These are phyloP conservation scores for Verticillium tricorpus DNA, from an alignment of 2,329 filamentous ascomycete genomes.

Conservation along the genomic window DNA sequence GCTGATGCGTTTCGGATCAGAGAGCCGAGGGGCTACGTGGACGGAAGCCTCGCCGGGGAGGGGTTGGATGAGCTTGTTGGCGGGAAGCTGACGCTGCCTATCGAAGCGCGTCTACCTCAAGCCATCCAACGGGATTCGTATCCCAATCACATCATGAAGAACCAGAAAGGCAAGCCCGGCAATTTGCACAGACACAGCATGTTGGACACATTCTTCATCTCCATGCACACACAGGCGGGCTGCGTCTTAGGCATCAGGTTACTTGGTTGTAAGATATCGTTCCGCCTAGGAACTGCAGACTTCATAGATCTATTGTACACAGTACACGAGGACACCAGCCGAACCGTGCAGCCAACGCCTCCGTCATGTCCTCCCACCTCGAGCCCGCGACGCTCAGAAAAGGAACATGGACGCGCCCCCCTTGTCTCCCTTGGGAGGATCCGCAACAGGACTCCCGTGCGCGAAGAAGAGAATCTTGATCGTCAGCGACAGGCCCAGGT, in stretches of 20 bases:
- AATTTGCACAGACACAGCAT: too few relatives aligned
- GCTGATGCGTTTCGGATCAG: too few relatives aligned
- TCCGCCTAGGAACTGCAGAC: background rate
- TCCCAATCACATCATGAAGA: too few relatives aligned
- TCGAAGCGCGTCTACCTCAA: too few relatives aligned
- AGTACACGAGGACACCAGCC: background rate
- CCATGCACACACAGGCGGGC: too few relatives aligned
- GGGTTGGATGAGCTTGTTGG: too few relatives aligned
- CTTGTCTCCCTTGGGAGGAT: constrained; percentile 3
- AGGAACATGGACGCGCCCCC: background rate
- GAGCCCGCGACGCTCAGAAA: background rate
- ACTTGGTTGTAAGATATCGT: background rate
- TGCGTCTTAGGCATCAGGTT: background rate
- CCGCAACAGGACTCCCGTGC: constrained; percentile 55
- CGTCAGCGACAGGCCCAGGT: constrained; percentile 84
- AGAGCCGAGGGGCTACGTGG: too few relatives aligned
- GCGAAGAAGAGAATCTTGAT: constrained; percentile 98
- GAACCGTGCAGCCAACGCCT: background rate
- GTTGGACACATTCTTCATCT: too few relatives aligned
- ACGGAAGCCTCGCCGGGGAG: too few relatives aligned
- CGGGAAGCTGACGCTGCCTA: too few relatives aligned
- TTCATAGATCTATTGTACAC: background rate
- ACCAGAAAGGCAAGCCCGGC: too few relatives aligned
- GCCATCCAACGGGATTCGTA: too few relatives aligned
- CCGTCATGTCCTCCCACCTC: background rate